Conservation (phyloP, 116 monocot genomes). For the Zostera marina region DNA sequence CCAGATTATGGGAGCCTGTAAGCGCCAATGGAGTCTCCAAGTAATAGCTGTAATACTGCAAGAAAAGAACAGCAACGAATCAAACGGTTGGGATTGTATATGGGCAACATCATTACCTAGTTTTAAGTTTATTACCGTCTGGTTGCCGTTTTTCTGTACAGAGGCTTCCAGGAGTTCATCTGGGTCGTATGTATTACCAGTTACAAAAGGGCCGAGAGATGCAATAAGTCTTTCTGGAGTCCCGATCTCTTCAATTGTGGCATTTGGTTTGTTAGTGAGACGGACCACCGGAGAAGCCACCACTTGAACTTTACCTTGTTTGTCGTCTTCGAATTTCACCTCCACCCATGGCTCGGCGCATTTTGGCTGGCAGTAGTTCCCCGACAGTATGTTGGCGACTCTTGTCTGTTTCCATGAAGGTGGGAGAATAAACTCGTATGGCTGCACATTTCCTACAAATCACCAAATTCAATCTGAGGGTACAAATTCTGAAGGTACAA, state of each 20-base stretch:
- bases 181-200: conserved; percentile 76
- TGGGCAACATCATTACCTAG: not conserved
- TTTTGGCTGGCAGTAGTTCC: conserved; percentile 96
- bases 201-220: conserved; percentile 91
- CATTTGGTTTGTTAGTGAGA: conserved; percentile 85
- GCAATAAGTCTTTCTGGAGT: conserved; percentile 83
- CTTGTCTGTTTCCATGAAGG: conserved; percentile 83
- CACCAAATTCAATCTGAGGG: not conserved
- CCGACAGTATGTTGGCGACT: conserved; percentile 95
- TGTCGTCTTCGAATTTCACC: conserved; percentile 94
- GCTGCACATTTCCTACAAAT: conserved; percentile 71
- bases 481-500: not conserved
- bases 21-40: conserved; percentile 81
- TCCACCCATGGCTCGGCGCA: conserved; percentile 99
- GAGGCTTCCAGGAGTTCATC: conserved; percentile 74
- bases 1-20: conserved; percentile 86
- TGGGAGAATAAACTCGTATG: conserved; percentile 82
- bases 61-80: too few relatives aligned
- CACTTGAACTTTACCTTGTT: conserved; percentile 87
- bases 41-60: conserved; percentile 82
- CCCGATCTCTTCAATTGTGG: conserved; percentile 90
- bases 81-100: too few relatives aligned
- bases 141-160: conserved; percentile 51
- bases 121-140: conserved; percentile 89
- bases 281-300: conserved; percentile 90